A percentile compares a stretch with the other conserved stretches of the same genome.
Evolutionary conservation across 495 filamentous ascomycete species (phyloP).

Genomic region (Zalerion maritima): DNA sequence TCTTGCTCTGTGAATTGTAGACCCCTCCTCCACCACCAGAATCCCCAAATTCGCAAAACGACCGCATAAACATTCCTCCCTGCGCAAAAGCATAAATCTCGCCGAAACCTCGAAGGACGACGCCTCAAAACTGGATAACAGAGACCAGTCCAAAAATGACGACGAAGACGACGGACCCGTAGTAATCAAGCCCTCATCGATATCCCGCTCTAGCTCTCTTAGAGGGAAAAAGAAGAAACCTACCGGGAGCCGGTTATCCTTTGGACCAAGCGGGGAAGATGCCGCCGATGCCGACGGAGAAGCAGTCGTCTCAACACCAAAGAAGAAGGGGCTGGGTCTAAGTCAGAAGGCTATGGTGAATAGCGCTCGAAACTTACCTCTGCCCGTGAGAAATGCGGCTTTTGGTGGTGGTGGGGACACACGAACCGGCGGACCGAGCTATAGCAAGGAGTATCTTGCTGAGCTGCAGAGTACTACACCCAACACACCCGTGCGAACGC

Average conservation of each 20-base stretch:
- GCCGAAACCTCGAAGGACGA: constrained; percentile 19
- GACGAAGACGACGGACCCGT: constrained; percentile 23
- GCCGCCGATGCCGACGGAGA: constrained; percentile 34
- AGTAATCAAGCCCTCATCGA: constrained; percentile 20
- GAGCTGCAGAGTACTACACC: constrained; percentile 75
- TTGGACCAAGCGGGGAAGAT: constrained; percentile 47
- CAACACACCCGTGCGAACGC: constrained; percentile 59
- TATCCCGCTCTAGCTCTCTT: constrained; percentile 22
- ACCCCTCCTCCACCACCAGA: constrained; percentile 16
- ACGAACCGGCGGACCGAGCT: constrained; percentile 60
- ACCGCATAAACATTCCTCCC: constrained; percentile 32
- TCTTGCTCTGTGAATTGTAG: constrained; percentile 11
- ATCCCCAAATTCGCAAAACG: constrained; percentile 31
- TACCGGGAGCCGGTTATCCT: constrained; percentile 56
- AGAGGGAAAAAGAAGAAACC: constrained; percentile 48
- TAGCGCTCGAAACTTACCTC: constrained; percentile 26
- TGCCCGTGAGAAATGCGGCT: constrained; percentile 48
- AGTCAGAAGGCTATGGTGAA: constrained; percentile 34
- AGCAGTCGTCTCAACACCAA: constrained; percentile 48
- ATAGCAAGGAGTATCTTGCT: constrained; percentile 73
- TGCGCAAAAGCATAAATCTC: constrained; percentile 35
- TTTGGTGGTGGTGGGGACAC: no score
- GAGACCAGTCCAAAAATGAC: constrained; percentile 17
- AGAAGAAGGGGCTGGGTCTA: constrained; percentile 54
- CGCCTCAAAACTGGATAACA: constrained; percentile 2